phyloP scores from a whole-genome alignment of 352 stramenopile species.

The Phytophthora megakarya region DNA sequence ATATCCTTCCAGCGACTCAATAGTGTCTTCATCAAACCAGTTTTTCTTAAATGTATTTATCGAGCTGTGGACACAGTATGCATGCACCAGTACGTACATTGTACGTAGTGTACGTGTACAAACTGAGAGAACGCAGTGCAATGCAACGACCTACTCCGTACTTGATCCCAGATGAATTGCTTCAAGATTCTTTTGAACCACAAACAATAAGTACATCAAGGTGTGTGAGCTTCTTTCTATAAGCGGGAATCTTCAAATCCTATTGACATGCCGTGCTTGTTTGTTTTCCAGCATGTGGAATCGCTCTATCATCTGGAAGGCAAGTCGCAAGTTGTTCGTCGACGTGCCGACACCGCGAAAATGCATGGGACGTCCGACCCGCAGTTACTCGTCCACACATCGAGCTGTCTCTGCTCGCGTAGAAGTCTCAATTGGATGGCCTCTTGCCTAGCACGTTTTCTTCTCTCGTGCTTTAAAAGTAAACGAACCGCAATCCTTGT shows the following conservation, averaged over 20 bases:
- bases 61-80: no score
- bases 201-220: neutral
- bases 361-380: neutral
- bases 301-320: neutral
- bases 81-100: neutral
- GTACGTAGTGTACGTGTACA: neutral
- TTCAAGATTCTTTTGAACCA: conserved; percentile 4
- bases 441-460: no score
- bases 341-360: neutral
- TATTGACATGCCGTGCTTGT: neutral
- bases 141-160: neutral
- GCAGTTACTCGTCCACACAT: neutral
- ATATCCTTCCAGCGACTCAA: no score
- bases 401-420: no score
- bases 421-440: neutral
- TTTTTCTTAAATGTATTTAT: no score
- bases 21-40: no score
- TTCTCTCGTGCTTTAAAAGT: no score
- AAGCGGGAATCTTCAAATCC: conserved; percentile 22
- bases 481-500: no score
- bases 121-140: neutral
- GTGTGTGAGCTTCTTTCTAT: neutral
- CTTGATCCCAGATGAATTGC: neutral
- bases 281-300: neutral
- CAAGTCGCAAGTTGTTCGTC: neutral